A percentile compares a stretch with the other conserved stretches of the same genome.
Conservation (phyloP, 2,329 filamentous ascomycete species). For the Aspergillus pseudonomiae region DNA sequence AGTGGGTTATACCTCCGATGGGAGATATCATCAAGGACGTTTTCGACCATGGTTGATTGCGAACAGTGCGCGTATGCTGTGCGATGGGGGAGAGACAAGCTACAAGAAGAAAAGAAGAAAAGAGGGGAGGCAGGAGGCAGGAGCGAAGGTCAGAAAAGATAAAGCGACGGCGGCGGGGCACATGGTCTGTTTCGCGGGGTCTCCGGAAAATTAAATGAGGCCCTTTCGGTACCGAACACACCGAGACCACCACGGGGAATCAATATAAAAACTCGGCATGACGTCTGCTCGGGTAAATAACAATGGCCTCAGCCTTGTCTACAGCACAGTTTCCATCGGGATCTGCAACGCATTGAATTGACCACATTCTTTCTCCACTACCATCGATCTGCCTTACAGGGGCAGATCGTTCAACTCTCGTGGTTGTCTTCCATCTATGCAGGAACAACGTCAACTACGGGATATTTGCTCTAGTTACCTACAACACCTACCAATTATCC, state of each 20-base stretch:
- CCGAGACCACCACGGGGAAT: neutral
- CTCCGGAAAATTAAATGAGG: slow-evolving; percentile 17
- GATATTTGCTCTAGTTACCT: neutral
- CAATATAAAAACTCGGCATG: neutral
- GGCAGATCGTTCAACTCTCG: neutral
- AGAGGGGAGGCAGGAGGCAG: slow-evolving; percentile 4
- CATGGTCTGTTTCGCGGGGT: slow-evolving; percentile 23
- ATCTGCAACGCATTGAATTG: neutral
- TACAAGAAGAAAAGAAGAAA: neutral
- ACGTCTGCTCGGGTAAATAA: slow-evolving; percentile 1
- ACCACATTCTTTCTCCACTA: too few species aligned
- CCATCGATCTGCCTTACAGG: neutral
- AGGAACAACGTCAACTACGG: neutral
- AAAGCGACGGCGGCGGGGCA: slow-evolving; percentile 11
- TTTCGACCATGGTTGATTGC: slow-evolving; percentile 63
- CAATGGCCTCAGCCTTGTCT: neutral
- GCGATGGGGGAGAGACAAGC: neutral
- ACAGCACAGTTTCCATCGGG: neutral
- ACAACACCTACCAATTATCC: neutral
- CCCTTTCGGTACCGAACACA: slow-evolving; percentile 8
- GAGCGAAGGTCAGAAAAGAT: slow-evolving; percentile 5
- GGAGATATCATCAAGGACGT: slow-evolving; percentile 90
- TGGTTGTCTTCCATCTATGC: neutral
- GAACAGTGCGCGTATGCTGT: neutral
- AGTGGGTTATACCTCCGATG: slow-evolving; percentile 93